phyloP scores from a whole-genome alignment of 345 rosid species.

The Limnanthes douglasii region DNA sequence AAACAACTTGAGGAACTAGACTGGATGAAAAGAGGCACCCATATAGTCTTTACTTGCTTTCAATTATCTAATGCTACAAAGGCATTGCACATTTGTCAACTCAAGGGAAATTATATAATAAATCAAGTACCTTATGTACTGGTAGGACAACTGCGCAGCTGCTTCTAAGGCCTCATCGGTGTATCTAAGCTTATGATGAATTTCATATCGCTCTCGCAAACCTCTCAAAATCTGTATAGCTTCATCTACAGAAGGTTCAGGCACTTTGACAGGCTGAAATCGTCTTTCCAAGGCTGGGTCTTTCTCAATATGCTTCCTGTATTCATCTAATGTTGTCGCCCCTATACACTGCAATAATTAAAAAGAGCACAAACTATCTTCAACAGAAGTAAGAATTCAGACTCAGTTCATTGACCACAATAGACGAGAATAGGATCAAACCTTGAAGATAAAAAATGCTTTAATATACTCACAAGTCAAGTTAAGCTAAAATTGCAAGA shows the following conservation, averaged over 20 bases:
- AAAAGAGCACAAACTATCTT: neutral
- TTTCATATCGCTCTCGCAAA: slow-evolving; percentile 89
- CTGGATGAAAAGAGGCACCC: neutral
- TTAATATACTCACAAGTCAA: no score
- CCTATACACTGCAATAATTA: slow-evolving; percentile 76
- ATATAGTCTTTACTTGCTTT: no score
- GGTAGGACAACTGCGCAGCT: slow-evolving; percentile 93
- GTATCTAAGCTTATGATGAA: slow-evolving; percentile 95
- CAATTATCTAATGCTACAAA: neutral
- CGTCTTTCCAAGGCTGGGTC: slow-evolving; percentile 98
- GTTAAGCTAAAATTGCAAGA: no score
- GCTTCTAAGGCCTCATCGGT: slow-evolving; percentile 80
- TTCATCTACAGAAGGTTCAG: slow-evolving; percentile 94
- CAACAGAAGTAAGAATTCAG: no score
- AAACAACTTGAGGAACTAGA: slow-evolving; percentile 1
- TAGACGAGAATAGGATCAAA: no score
- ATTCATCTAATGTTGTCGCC: slow-evolving; percentile 95
- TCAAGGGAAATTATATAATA: slow-evolving; percentile 3
- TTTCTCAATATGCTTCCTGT: slow-evolving; percentile 96
- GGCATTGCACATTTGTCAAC: neutral
- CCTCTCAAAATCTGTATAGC: slow-evolving; percentile 88
- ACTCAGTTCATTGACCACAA: neutral
- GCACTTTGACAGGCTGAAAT: slow-evolving; percentile 99
- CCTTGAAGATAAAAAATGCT: no score
- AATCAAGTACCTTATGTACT: slow-evolving; percentile 66